Evolutionary conservation across 768 basidiomycete species (phyloP), one percentile per base, ranked within the genome.

Genomic region (Lepiota brunneoincarnata): DNA sequence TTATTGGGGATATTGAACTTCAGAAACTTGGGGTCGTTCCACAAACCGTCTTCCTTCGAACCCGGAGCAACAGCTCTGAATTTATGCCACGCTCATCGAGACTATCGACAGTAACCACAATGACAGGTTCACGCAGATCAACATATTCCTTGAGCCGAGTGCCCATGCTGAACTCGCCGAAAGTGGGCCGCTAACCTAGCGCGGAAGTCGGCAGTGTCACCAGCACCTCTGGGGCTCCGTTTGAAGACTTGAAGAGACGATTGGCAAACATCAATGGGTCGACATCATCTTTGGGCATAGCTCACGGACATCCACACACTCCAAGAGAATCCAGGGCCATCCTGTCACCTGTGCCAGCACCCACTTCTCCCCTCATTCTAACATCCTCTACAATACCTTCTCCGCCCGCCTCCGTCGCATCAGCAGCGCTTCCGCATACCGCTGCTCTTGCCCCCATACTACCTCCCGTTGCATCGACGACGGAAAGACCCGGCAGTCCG

Each of bases 21-120:
- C 89, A 88, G 61, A 93, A 91, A 62, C 82, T 98, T 3, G 87
- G 88, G 1, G 87, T 95, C 4, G 89, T 94, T 0, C 93, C 93
- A 11, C 92, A 91, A 55, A 97, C 93, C 0, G 85, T 97, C 17
- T 97, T 98, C 69, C 73, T 97, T 60, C 90, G 81, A 61, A 64
- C 80, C n/a, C 72, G 79, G 23, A 64, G 69, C 20, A 65, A 72
- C 72, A 12, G 74, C 78, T 24, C 80, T 9, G 53, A 54, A 14
- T 54, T 40, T 41, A 23, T 34, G 18, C 45, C 44, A 23, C 53
- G 66, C 12, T 67, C 70, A 5, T 74, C 79, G 28, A 74, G 75
- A 53, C 69, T 74, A 42, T 72, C 72, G 6, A 68, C 63, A 1
- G 58, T 70, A 23, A 67, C 59, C n/a, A 54, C 57, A 18, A 50